These are phyloP conservation scores for Galerina marginata DNA, from an alignment of 768 basidiomycete species.

Conservation along the genomic window DNA sequence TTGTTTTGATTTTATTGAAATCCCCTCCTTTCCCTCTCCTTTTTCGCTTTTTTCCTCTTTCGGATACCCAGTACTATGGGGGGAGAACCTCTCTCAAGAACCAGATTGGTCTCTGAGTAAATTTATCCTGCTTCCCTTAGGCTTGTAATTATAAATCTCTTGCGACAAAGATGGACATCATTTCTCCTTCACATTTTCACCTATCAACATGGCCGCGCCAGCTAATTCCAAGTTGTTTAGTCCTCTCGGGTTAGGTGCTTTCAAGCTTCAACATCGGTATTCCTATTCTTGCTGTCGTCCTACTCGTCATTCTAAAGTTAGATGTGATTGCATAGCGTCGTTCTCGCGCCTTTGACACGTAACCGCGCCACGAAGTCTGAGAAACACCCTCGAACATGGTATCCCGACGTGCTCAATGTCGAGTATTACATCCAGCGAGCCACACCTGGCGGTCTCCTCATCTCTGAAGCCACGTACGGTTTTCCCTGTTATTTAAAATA, in stretches of 20 bases:
- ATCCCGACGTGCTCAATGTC: slow-evolving; percentile 18
- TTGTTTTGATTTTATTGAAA: too few species aligned
- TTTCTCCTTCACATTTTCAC: background rate
- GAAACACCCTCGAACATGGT: slow-evolving; percentile 20
- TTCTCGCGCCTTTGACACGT: slow-evolving; percentile 23
- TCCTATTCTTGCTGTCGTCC: background rate
- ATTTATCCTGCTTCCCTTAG: background rate
- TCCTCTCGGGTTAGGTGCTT: slow-evolving; percentile 12
- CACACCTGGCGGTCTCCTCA: slow-evolving; percentile 21
- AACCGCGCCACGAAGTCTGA: slow-evolving; percentile 19
- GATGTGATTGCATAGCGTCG: slow-evolving; percentile 2
- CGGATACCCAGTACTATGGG: too few species aligned
- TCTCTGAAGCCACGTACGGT: slow-evolving; percentile 21
- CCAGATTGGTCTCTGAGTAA: background rate
- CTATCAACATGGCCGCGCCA: slow-evolving; percentile 1
- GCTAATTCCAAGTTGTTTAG: slow-evolving; percentile 16
- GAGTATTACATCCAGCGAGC: slow-evolving; percentile 18
- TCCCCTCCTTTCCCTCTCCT: too few species aligned
- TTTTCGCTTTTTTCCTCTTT: too few species aligned
- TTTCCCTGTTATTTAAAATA: background rate
- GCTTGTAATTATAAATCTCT: too few species aligned
- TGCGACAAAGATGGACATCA: too few species aligned
- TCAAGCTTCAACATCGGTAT: slow-evolving; percentile 19
- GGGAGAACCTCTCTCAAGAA: background rate
- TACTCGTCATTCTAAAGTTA: background rate